Base-by-base conservation (phyloP, 1,284 basidiomycete genomes). In the Vanrija sp. region DNA sequence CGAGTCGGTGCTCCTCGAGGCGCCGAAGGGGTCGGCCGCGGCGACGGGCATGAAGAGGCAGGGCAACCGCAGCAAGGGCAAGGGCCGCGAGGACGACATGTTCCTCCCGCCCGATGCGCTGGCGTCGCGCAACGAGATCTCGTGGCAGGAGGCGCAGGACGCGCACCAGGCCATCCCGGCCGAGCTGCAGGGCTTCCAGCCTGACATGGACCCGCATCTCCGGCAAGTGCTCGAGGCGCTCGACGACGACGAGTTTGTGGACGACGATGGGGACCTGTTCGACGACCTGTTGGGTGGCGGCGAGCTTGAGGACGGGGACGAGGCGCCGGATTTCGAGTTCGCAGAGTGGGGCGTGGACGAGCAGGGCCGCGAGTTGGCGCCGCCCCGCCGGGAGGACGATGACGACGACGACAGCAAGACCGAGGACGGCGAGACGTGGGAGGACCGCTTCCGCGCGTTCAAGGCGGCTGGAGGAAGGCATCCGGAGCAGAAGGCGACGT, bases 131-230 rank as follows among this genome's bases (percentile, higher is more conserved):
- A 77, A 80, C 10, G 89, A 93, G 71, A 77, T 91, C 27, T 84
- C 87, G n/a, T 75, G 83, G 56, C 84, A 83, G 31, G 67, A 77
- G 43, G 76, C 70, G 54, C 88, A 86, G 71, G 81, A 85, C 2
- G 83, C 86, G 57, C 82, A 86, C 67, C 82, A 84, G 47, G 63
- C 64, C 37, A 78, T 96, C 37, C 90, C 91, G 3, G 81, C 82
- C n/a, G 87, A 87, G 51, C 84, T 93, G 51, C 80, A 86, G 31
- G 95, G 96, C 1, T 85, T 98, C 58, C 88, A 91, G 69, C 96
- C 93, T 1, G 91, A 97, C 67, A 91, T 99, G 88, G 89, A 99
- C 72, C 92, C 92, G 5, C 91, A 95, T 76, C 80, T 98, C 35
- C 83, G 96, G 16, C 95, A 99, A 73, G 85, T 85, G 0, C 79